A percentile compares a stretch with the other conserved stretches of the same genome.
These are phyloP conservation scores for Pseudonitzschia multiseries DNA, from an alignment of 108 stramenopile genomes.

Conservation along the genomic window DNA sequence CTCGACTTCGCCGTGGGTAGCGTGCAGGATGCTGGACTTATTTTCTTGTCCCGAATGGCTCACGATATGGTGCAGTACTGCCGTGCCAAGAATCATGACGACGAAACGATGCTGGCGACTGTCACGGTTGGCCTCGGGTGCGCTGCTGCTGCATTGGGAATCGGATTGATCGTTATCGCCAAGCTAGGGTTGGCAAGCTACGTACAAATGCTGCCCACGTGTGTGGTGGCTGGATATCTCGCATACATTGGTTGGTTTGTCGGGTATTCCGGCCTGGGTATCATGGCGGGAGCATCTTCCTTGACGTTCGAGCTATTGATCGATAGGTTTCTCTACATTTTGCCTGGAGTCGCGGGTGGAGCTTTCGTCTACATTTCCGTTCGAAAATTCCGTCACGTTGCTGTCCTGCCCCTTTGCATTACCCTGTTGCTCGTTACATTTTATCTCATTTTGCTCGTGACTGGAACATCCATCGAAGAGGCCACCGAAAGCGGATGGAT, in stretches of 20 bases:
- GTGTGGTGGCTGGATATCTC: constrained; percentile 96
- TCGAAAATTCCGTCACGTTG: constrained; percentile 71
- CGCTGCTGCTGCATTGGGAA: constrained; percentile 83
- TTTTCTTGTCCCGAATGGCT: constrained; percentile 93
- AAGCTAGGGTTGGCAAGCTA: constrained; percentile 80
- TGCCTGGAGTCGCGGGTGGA: constrained; percentile 88
- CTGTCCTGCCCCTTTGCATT: constrained; percentile 84
- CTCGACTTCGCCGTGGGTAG: constrained; percentile 94
- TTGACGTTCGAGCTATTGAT: constrained; percentile 46
- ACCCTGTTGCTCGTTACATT: constrained; percentile 69
- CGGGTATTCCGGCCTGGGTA: constrained; percentile 84
- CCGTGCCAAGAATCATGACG: constrained; percentile 34
- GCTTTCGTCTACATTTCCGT: constrained; percentile 70
- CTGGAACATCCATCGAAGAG: constrained; percentile 59
- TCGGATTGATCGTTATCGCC: constrained; percentile 81
- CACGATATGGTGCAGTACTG: constrained; percentile 63
- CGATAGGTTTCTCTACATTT: constrained; percentile 49
- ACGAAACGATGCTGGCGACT: constrained; percentile 69
- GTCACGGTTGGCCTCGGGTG: constrained; percentile 75
- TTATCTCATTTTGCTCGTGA: constrained; percentile 61
- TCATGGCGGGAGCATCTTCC: constrained; percentile 60
- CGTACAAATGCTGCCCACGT: constrained; percentile 92
- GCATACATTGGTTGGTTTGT: constrained; percentile 98
- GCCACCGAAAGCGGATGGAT: constrained; percentile 85
- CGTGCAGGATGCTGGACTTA: constrained; percentile 98